These are phyloP conservation scores for Aspergillus alliaceus DNA, from an alignment of 2,329 filamentous ascomycete genomes.

Conservation along the genomic window DNA sequence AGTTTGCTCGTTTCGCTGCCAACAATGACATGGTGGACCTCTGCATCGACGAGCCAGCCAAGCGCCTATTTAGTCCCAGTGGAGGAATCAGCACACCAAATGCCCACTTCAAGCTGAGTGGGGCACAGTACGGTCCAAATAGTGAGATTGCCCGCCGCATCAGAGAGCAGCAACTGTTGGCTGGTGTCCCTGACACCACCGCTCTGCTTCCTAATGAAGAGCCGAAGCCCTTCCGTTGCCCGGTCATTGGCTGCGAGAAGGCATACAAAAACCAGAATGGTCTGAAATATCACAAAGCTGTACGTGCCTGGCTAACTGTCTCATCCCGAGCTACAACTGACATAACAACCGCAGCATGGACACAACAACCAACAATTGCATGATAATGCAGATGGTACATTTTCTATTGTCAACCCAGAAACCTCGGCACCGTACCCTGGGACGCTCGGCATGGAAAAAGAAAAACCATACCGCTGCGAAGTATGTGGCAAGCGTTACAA, in stretches of 20 bases:
- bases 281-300: slow-evolving; percentile 80
- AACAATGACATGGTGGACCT: slow-evolving; percentile 58
- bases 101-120: slow-evolving; percentile 72
- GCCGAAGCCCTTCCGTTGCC: slow-evolving; percentile 96
- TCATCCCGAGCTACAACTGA: slow-evolving; percentile 19
- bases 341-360: slow-evolving; percentile 61
- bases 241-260: slow-evolving; percentile 97
- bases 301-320: slow-evolving; percentile 40
- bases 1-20: slow-evolving; percentile 45
- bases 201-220: slow-evolving; percentile 69
- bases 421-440: slow-evolving; percentile 93
- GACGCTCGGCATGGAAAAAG: slow-evolving; percentile 98
- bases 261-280: slow-evolving; percentile 99
- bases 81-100: slow-evolving; percentile 68
- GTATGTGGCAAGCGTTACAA: slow-evolving; percentile 98
- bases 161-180: slow-evolving; percentile 63
- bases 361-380: slow-evolving; percentile 96
- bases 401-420: slow-evolving; percentile 96
- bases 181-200: slow-evolving; percentile 52
- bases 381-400: slow-evolving; percentile 94
- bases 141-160: slow-evolving; percentile 70
- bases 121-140: slow-evolving; percentile 73
- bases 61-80: slow-evolving; percentile 85
- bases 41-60: slow-evolving; percentile 89
- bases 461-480: slow-evolving; percentile 97